phyloP scores from a whole-genome alignment of 1,284 basidiomycete species.

The Ustilago sp. region DNA sequence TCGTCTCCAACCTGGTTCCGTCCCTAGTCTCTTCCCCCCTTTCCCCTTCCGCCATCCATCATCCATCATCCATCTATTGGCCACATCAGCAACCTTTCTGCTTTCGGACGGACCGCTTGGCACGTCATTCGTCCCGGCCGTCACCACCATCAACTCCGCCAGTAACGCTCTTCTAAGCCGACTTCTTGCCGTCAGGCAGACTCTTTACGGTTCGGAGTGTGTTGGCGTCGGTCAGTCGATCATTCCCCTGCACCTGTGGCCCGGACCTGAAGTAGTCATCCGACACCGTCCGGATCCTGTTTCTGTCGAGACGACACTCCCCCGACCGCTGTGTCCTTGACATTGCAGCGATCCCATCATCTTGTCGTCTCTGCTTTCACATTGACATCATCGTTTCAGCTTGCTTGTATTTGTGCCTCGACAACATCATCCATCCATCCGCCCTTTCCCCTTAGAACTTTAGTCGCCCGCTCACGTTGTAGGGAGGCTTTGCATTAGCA shows the following conservation, averaged over 20 bases:
- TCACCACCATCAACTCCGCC: background rate
- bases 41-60: conserved; percentile 4
- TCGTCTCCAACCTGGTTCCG: conserved; percentile 8
- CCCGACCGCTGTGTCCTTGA: background rate
- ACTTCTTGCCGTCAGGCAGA: background rate
- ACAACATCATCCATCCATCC: conserved; percentile 6
- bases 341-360: background rate
- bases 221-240: background rate
- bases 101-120: background rate
- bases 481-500: background rate
- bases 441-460: background rate
- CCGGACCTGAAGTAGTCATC: too few relatives aligned
- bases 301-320: background rate
- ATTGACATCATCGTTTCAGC: background rate
- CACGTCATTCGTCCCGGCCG: background rate
- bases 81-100: conserved; percentile 1
- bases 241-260: background rate
- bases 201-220: too few relatives aligned
- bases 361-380: background rate
- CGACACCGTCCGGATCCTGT: background rate
- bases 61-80: background rate
- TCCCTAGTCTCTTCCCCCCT: conserved; percentile 29
- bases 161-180: background rate
- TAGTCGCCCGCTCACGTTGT: too few relatives aligned
- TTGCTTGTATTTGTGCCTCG: conserved; percentile 29